phyloP scores from a whole-genome alignment of 2,329 filamentous ascomycete genomes.

The Penicillium sp. region DNA sequence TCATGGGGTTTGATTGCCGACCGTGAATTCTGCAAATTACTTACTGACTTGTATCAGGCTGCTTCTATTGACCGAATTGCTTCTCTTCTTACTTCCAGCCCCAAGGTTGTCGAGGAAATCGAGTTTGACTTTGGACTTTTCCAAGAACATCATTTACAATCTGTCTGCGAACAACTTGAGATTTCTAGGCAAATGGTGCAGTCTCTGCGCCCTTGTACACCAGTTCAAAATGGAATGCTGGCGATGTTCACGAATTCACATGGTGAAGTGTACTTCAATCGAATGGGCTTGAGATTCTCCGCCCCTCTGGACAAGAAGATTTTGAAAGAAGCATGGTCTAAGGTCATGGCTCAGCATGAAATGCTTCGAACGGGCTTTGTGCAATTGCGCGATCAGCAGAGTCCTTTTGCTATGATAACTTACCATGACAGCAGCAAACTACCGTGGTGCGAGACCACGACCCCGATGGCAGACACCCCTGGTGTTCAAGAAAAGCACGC shows the following conservation, averaged over 20 bases:
- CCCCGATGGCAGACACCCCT: not conserved
- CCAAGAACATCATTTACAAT: slow-evolving; percentile 41
- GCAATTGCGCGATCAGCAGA: slow-evolving; percentile 56
- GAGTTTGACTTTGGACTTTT: slow-evolving; percentile 53
- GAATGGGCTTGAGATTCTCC: slow-evolving; percentile 55
- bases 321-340: slow-evolving; percentile 60
- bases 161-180: slow-evolving; percentile 31
- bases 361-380: slow-evolving; percentile 77
- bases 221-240: slow-evolving; percentile 76
- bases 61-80: slow-evolving; percentile 38
- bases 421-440: slow-evolving; percentile 43
- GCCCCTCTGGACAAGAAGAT: slow-evolving; percentile 35
- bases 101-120: not conserved
- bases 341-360: slow-evolving; percentile 55
- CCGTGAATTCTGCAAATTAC: not conserved
- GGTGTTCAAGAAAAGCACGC: slow-evolving; percentile 27
- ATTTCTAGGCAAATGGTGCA: slow-evolving; percentile 47
- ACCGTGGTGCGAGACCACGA: slow-evolving; percentile 39
- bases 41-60: slow-evolving; percentile 25
- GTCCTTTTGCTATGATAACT: slow-evolving; percentile 73
- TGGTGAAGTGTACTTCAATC: slow-evolving; percentile 73
- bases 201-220: slow-evolving; percentile 70
- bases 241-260: slow-evolving; percentile 67
- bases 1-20: no score
- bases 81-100: slow-evolving; percentile 39